A percentile compares a stretch with the other conserved stretches of the same genome.
Evolutionary conservation across 2,329 filamentous ascomycete species (phyloP).

Genomic region (Ophiocordyceps camponoti-floridani): DNA sequence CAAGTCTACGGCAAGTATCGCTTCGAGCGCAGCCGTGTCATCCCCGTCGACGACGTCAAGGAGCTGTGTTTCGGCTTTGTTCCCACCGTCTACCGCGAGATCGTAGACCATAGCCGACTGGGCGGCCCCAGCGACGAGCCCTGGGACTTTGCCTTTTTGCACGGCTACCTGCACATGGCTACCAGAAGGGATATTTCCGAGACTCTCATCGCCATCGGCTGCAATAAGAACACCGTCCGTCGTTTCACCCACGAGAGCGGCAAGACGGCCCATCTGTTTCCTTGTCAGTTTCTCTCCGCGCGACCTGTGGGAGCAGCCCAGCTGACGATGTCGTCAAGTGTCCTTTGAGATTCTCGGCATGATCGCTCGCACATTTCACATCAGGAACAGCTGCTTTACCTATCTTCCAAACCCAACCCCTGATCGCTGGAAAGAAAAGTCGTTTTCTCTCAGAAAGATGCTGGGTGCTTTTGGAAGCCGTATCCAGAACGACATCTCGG

Average conservation of each 20-base stretch:
- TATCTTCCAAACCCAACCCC: conserved; percentile 38
- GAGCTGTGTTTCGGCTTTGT: conserved; percentile 37
- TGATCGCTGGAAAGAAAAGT: conserved; percentile 32
- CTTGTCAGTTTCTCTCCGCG: conserved; percentile 15
- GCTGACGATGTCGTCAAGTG: conserved; percentile 16
- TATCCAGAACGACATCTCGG: conserved; percentile 8
- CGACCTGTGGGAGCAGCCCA: background rate
- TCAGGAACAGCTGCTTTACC: conserved; percentile 29
- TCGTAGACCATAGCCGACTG: conserved; percentile 20
- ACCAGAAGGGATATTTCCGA: conserved; percentile 29
- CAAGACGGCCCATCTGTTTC: conserved; percentile 29
- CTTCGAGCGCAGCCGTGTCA: conserved; percentile 31
- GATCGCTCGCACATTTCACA: conserved; percentile 31
- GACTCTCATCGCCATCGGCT: conserved; percentile 33
- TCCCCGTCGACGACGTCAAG: conserved; percentile 34
- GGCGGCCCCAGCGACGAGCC: conserved; percentile 18
- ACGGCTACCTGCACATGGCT: conserved; percentile 25
- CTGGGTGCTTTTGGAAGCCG: conserved; percentile 19
- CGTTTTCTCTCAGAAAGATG: conserved; percentile 24
- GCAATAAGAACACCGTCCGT: conserved; percentile 31
- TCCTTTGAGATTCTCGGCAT: conserved; percentile 42
- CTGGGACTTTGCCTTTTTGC: conserved; percentile 14
- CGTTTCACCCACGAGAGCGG: conserved; percentile 20
- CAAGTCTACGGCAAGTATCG: conserved; percentile 27
- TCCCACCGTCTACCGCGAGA: conserved; percentile 31